Evolutionary conservation across 2,329 filamentous ascomycete genomes (phyloP), one percentile per base, ranked within the genome.

Genomic region (Xylaria sp.): DNA sequence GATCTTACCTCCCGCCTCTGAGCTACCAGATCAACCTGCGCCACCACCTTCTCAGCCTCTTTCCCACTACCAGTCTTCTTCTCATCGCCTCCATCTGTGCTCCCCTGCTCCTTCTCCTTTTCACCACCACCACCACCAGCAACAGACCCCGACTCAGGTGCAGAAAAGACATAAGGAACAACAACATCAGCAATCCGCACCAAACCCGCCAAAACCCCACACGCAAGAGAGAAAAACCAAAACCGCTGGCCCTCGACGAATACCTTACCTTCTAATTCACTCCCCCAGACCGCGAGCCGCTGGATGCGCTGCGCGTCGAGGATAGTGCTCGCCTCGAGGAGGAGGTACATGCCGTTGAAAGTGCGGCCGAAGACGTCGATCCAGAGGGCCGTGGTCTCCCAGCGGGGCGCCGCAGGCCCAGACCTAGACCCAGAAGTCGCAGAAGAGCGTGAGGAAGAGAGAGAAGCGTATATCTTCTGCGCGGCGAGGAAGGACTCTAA

Each of bases 291-390:
- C 56, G 86, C 81, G 70, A 89, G 71, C 63, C 81, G 81, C 51
- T 80, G 74, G 20, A 86, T 77, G 20, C 76, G 76, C 59, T 84
- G 72, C 32, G 84, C 79, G 81, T 91, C 84, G 69, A 89, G 82
- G 57, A 92, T 84, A 0, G 89, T 91, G 50, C 85, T 77, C 70
- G 88, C 86, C 80, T 94, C 92, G 68, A 92, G 82, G 25, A 92
- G 80, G 65, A 74, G 86, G 77, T 92, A 93, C 68, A 91, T 81
- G 57, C 90, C 91, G 60, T 90, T 84, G 74, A 89, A 89, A 7
- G 86, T 86, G 79, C 85, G 87, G 59, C 86, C 84, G 18, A 85
- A 80, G 5, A 90, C 81, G 46, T 89, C 87, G 2, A 92, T 81
- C 80, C 81, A 85, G 32, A 74, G 77, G 60, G 51, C 57, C 18